Conservation (phyloP, 768 basidiomycete genomes). For the Bullera alba region DNA sequence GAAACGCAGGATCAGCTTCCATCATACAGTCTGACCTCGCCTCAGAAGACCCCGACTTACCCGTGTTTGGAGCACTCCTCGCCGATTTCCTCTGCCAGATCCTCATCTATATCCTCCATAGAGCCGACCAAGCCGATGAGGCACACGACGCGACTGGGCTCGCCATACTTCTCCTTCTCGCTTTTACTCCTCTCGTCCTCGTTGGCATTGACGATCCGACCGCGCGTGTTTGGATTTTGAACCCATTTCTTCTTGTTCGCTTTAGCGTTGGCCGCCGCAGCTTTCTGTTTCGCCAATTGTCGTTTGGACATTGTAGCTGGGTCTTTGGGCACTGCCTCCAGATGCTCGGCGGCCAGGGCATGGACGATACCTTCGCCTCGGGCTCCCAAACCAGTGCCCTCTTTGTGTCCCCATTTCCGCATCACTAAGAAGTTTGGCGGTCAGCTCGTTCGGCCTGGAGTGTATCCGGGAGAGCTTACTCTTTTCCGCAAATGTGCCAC, state of each 20-base stretch:
- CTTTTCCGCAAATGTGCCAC: constrained; percentile 36
- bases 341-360: constrained; percentile 68
- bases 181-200: constrained; percentile 71
- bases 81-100: constrained; percentile 76
- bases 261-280: constrained; percentile 25
- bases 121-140: constrained; percentile 79
- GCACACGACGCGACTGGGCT: constrained; percentile 80
- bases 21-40: not conserved
- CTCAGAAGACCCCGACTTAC: constrained; percentile 15
- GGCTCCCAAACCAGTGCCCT: constrained; percentile 83
- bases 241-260: constrained; percentile 36
- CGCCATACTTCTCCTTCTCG: constrained; percentile 74
- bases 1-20: not conserved
- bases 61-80: constrained; percentile 42
- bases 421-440: constrained; percentile 53
- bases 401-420: constrained; percentile 95
- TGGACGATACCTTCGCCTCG: constrained; percentile 80
- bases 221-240: constrained; percentile 57
- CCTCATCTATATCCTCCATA: constrained; percentile 74
- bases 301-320: constrained; percentile 42
- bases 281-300: constrained; percentile 45
- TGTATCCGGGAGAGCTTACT: constrained; percentile 32
- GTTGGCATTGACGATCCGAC: constrained; percentile 82
- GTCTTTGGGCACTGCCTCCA: constrained; percentile 49
- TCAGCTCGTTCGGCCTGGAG: not conserved